These are phyloP conservation scores for Solanum chiquidenum DNA, from an alignment of 257 asterid genomes.

Conservation along the genomic window DNA sequence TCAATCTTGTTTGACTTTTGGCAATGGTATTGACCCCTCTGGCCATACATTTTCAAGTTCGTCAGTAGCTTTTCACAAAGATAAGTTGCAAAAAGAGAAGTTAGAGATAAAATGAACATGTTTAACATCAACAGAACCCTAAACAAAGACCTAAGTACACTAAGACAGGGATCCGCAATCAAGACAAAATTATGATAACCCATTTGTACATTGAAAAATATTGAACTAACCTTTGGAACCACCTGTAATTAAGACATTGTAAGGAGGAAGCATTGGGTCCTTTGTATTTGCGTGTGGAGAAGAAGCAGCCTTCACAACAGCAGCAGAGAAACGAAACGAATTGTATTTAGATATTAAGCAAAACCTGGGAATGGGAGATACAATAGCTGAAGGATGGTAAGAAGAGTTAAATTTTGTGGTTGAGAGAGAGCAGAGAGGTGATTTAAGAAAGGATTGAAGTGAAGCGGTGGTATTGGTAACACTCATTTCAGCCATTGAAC, in stretches of 20 bases:
- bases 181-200: not conserved
- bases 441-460: not conserved
- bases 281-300: not conserved
- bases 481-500: not conserved
- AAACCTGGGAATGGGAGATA: not conserved
- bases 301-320: slow-evolving; percentile 9
- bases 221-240: slow-evolving; percentile 54
- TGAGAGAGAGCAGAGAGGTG: not conserved
- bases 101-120: not conserved
- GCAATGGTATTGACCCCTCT: not conserved
- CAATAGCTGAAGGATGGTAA: not conserved
- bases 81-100: not conserved
- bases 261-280: slow-evolving; percentile 75
- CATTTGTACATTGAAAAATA: not conserved
- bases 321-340: not conserved
- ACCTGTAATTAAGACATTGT: slow-evolving; percentile 79
- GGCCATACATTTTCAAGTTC: not conserved
- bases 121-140: not conserved
- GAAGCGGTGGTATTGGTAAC: not conserved
- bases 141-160: not conserved
- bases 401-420: not conserved
- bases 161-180: not conserved
- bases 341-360: not conserved
- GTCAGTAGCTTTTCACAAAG: not conserved
- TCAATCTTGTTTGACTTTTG: not conserved